Percentiles rank a stretch among this genome's conserved stretches.
These are phyloP conservation scores for Bipolaris victoriae DNA, from an alignment of 2,329 filamentous ascomycete species.

Conservation along the genomic window DNA sequence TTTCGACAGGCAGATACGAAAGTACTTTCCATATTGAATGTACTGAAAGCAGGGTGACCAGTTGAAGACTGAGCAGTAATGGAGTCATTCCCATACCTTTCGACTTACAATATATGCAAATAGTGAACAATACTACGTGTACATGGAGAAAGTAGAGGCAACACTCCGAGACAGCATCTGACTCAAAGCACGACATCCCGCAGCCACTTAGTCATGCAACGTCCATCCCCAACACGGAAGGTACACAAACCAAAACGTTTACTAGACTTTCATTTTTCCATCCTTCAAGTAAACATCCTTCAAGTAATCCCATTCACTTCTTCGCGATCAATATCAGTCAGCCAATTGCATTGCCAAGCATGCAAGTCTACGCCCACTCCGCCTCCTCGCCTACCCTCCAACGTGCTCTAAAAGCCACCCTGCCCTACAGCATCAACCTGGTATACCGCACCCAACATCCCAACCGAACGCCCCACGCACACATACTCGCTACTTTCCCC, in stretches of 20 bases:
- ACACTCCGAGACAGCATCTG: too few relatives aligned
- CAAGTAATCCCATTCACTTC: not conserved
- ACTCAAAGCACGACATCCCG: not conserved
- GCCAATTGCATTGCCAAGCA: not conserved
- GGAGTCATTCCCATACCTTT: too few relatives aligned
- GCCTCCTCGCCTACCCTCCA: slow-evolving; percentile 57
- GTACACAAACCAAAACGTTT: not conserved
- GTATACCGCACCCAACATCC: slow-evolving; percentile 68
- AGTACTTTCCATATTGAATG: too few relatives aligned
- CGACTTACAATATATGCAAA: too few relatives aligned
- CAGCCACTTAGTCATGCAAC: slow-evolving; percentile 8
- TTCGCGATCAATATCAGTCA: not conserved
- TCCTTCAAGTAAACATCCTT: not conserved
- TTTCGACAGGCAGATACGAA: too few relatives aligned
- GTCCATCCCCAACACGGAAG: slow-evolving; percentile 11
- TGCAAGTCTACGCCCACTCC: slow-evolving; percentile 29
- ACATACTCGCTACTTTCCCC: slow-evolving; percentile 50
- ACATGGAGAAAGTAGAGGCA: not conserved
- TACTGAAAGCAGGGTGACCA: too few relatives aligned
- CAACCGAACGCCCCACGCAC: slow-evolving; percentile 48
- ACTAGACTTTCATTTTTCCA: too few relatives aligned
- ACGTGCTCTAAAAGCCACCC: slow-evolving; percentile 56
- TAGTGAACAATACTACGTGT: too few relatives aligned
- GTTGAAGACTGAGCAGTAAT: too few relatives aligned
- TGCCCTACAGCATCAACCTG: slow-evolving; percentile 66